These are phyloP conservation scores for Hysterangium stoloniferum DNA, from an alignment of 768 basidiomycete genomes.

Conservation along the genomic window DNA sequence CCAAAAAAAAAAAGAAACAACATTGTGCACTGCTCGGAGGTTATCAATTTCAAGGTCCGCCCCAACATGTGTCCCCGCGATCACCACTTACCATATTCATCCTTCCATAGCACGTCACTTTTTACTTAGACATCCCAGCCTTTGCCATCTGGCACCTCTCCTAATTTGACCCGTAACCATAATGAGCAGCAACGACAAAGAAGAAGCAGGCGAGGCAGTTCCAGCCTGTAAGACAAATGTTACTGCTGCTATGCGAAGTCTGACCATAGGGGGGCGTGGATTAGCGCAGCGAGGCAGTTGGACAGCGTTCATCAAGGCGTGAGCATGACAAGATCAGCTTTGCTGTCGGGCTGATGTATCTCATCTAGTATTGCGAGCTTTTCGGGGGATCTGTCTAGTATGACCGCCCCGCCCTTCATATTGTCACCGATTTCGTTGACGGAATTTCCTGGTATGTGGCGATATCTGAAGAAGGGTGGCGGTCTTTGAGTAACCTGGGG, in stretches of 20 bases:
- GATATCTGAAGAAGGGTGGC: not conserved
- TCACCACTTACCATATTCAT: not conserved
- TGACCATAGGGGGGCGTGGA: not conserved
- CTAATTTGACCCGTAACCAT: not conserved
- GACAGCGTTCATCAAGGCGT: constrained; percentile 90
- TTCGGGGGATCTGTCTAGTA: constrained; percentile 78
- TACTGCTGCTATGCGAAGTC: not conserved
- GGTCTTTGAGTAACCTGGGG: constrained; percentile 1
- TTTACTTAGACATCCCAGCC: not conserved
- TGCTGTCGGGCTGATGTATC: not conserved
- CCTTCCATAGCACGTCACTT: not conserved
- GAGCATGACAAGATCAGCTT: constrained; percentile 24
- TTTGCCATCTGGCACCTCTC: not conserved
- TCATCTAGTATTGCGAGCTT: constrained; percentile 66
- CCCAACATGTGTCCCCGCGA: not conserved
- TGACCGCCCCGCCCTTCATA: constrained; percentile 88
- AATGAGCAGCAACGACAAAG: constrained; percentile 8
- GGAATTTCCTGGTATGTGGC: constrained; percentile 72
- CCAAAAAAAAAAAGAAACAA: not conserved
- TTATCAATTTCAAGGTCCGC: not conserved
- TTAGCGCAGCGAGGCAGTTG: constrained; percentile 77
- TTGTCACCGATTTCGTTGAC: constrained; percentile 86
- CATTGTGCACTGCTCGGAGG: not conserved
- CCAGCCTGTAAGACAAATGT: constrained; percentile 10
- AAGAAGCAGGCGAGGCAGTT: constrained; percentile 15